Evolutionary conservation across 1,284 basidiomycete genomes (phyloP).

Genomic region (Ustilago bromivora): DNA sequence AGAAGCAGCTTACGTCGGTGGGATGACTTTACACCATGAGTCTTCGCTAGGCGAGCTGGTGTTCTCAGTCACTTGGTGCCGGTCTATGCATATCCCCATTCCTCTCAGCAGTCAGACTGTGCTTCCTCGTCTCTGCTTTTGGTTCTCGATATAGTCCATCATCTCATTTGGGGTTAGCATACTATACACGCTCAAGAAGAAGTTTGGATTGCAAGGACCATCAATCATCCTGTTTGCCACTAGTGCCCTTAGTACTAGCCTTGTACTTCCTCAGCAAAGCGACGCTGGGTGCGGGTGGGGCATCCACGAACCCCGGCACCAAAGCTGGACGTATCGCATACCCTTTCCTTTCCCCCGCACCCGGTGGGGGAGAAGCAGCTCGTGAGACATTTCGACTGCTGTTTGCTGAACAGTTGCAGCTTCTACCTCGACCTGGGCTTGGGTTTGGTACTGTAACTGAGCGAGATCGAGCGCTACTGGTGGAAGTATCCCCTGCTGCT

Average conservation of each 20-base stretch:
- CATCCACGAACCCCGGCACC: conserved; percentile 25
- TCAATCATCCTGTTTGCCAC: not conserved
- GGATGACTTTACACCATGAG: no score
- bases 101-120: not conserved
- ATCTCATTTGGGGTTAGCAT: no score
- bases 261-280: conserved; percentile 30
- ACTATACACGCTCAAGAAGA: no score
- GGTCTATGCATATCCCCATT: conserved; percentile 3
- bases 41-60: not conserved
- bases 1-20: not conserved
- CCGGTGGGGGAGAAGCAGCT: conserved; percentile 16
- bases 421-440: conserved; percentile 5
- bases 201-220: no score
- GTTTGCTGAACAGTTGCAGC: conserved; percentile 6
- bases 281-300: conserved; percentile 14
- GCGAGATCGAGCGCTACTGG: conserved; percentile 3
- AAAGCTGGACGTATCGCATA: conserved; percentile 21
- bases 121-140: not conserved
- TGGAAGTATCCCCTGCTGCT: not conserved
- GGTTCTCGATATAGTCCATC: not conserved
- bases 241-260: conserved; percentile 7
- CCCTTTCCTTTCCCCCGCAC: not conserved
- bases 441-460: conserved; percentile 20
- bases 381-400: conserved; percentile 29
- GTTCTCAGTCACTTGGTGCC: not conserved